phyloP scores from a whole-genome alignment of 2,329 filamentous ascomycete genomes.

The Cadophora malorum region DNA sequence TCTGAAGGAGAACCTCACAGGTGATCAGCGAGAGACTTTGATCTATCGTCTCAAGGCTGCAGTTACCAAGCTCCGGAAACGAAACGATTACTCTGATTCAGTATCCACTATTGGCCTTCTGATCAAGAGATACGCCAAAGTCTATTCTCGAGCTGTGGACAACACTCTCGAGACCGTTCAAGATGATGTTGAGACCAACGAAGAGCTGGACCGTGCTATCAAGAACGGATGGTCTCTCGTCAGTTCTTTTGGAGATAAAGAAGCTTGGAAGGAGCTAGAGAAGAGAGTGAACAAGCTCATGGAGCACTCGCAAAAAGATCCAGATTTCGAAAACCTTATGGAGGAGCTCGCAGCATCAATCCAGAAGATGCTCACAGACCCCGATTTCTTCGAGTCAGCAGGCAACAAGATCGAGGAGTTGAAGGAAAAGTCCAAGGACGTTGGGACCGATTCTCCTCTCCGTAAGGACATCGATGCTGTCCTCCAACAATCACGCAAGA shows the following conservation, averaged over 20 bases:
- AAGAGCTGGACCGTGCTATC: slow-evolving; percentile 75
- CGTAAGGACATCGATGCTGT: slow-evolving; percentile 76
- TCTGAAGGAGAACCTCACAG: slow-evolving; percentile 73
- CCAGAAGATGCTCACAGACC: slow-evolving; percentile 83
- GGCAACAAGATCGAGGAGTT: slow-evolving; percentile 58
- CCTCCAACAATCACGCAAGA: slow-evolving; percentile 70
- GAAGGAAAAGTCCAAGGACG: slow-evolving; percentile 62
- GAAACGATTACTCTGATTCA: slow-evolving; percentile 84
- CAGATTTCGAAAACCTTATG: slow-evolving; percentile 81
- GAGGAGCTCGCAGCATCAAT: slow-evolving; percentile 75
- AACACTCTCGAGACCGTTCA: slow-evolving; percentile 70
- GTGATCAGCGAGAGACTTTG: slow-evolving; percentile 75
- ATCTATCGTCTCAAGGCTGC: slow-evolving; percentile 78
- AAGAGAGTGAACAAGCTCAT: slow-evolving; percentile 72
- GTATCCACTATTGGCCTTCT: slow-evolving; percentile 79
- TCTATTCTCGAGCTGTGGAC: slow-evolving; percentile 77
- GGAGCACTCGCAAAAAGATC: slow-evolving; percentile 76
- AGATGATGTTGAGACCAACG: slow-evolving; percentile 75
- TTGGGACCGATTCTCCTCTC: slow-evolving; percentile 71
- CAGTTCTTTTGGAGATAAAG: slow-evolving; percentile 76
- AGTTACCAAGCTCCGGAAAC: slow-evolving; percentile 74
- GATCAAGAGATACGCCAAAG: slow-evolving; percentile 76
- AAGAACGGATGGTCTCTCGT: slow-evolving; percentile 82
- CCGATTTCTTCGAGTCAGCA: slow-evolving; percentile 81
- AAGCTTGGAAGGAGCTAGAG: slow-evolving; percentile 79